These are phyloP conservation scores for Solanum infundibuliforme DNA, from an alignment of 257 asterid genomes.

Conservation along the genomic window DNA sequence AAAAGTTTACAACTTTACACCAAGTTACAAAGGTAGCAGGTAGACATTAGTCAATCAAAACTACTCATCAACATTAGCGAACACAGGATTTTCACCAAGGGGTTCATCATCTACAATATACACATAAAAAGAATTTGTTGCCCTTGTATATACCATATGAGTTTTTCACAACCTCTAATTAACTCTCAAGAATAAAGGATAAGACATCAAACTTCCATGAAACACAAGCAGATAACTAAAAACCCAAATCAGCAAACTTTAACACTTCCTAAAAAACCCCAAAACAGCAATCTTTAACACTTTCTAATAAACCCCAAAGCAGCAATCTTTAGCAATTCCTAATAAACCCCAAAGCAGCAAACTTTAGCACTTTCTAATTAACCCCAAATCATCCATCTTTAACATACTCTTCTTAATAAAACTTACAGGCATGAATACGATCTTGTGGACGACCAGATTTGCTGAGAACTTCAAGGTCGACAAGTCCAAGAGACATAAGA, in stretches of 20 bases:
- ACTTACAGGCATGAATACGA: slow-evolving; percentile 76
- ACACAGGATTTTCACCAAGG: neutral
- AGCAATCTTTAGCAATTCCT: neutral
- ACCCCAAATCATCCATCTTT: neutral
- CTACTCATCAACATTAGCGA: neutral
- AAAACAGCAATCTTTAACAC: neutral
- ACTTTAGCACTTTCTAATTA: neutral
- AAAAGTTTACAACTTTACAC: neutral
- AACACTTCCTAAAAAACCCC: neutral
- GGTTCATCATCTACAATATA: neutral
- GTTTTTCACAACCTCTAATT: neutral
- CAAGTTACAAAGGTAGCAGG: neutral
- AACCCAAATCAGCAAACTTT: neutral
- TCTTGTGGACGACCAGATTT: slow-evolving; percentile 85
- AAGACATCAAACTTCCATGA: neutral
- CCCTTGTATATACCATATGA: neutral
- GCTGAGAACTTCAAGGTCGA: slow-evolving; percentile 98
- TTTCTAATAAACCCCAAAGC: neutral
- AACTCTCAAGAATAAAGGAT: neutral
- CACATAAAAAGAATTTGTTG: neutral
- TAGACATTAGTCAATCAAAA: neutral
- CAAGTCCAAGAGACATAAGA: slow-evolving; percentile 96
- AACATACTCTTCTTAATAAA: neutral
- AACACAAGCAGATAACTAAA: neutral
- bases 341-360: neutral